phyloP scores from a whole-genome alignment of 2,329 filamentous ascomycete genomes.

The Raffaelea arxii region DNA sequence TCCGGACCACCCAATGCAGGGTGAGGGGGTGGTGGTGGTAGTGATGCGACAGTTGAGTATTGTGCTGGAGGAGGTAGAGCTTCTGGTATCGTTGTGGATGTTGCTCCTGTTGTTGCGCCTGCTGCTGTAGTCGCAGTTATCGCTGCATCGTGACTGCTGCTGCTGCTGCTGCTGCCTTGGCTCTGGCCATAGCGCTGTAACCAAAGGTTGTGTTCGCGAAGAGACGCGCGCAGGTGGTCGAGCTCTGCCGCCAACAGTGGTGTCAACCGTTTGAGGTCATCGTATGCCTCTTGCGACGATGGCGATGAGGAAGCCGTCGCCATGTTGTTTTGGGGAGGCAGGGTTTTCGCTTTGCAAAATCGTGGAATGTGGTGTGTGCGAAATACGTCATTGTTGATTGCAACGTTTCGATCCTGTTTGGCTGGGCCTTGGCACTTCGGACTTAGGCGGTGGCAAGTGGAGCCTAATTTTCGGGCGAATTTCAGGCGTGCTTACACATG shows the following conservation, averaged over 20 bases:
- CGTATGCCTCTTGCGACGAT: constrained; percentile 15
- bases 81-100: not conserved
- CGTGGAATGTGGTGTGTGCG: no score
- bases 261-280: constrained; percentile 18
- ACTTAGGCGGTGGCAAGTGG: no score
- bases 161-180: not conserved
- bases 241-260: constrained; percentile 18
- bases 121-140: not conserved
- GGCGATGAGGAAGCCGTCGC: no score
- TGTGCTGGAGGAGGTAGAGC: not conserved
- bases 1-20: no score
- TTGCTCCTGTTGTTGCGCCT: not conserved
- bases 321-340: no score
- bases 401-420: no score
- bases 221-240: constrained; percentile 18
- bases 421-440: no score
- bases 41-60: not conserved
- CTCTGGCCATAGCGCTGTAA: constrained; percentile 18
- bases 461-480: no score
- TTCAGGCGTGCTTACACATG: no score
- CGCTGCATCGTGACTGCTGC: not conserved
- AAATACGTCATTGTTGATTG: no score
- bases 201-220: constrained; percentile 22
- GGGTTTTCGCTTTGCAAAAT: no score
- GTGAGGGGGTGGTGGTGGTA: not conserved